A percentile compares a stretch with the other conserved stretches of the same genome.
Evolutionary conservation across 331 rosid species (phyloP).

Genomic region (Malus hybrid): DNA sequence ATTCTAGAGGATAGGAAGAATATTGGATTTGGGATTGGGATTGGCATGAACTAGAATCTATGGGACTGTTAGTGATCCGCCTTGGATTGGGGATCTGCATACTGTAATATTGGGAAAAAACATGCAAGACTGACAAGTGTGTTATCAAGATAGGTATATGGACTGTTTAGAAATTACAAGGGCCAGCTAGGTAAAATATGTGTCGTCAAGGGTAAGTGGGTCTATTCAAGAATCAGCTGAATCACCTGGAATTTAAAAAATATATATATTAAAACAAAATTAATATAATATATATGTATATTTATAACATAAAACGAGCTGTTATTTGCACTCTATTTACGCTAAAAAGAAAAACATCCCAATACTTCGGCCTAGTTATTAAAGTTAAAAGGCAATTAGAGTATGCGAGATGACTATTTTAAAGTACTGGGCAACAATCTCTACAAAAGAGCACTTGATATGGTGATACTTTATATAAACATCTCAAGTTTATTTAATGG

Average conservation of each 20-base stretch:
- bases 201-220: background rate
- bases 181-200: background rate
- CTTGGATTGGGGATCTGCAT: background rate
- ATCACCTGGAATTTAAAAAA: background rate
- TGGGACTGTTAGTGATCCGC: background rate
- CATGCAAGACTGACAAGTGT: background rate
- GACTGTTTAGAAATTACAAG: background rate
- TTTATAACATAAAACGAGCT: background rate
- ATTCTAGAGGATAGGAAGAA: background rate
- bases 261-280: background rate
- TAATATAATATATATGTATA: background rate
- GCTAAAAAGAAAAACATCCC: no score
- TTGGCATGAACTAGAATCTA: background rate
- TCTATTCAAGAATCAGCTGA: background rate
- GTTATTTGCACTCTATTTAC: no score
- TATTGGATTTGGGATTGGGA: background rate
- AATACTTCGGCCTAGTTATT: no score
- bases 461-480: no score
- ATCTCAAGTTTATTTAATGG: no score
- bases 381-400: no score
- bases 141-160: background rate
- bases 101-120: background rate
- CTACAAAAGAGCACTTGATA: no score
- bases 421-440: no score
- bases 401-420: no score